These are phyloP conservation scores for Staphylotrichum longicolle DNA, from an alignment of 495 filamentous ascomycete genomes.

Conservation along the genomic window DNA sequence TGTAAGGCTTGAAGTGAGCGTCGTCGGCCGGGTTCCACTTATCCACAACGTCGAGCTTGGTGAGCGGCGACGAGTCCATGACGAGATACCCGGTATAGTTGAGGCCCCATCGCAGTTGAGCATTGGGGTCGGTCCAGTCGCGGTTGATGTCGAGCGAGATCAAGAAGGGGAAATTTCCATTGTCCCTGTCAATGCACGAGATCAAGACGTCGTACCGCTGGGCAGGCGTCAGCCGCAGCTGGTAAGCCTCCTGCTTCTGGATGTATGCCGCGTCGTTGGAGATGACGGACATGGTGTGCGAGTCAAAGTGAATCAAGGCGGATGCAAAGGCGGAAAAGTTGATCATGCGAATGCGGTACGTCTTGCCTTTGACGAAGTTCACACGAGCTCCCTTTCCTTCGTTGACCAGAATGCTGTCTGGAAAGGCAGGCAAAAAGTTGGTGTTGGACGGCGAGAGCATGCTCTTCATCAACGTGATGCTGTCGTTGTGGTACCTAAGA, in stretches of 20 bases:
- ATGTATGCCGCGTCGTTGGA: constrained; percentile 50
- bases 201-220: constrained; percentile 66
- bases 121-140: constrained; percentile 39
- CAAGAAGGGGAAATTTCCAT: constrained; percentile 60
- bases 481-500: constrained; percentile 58
- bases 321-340: constrained; percentile 65
- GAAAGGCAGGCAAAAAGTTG: constrained; percentile 55
- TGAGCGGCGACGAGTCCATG: constrained; percentile 56
- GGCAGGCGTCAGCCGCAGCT: constrained; percentile 54
- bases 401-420: constrained; percentile 63
- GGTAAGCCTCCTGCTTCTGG: constrained; percentile 33
- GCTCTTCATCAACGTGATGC: constrained; percentile 49
- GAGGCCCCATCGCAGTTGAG: constrained; percentile 31
- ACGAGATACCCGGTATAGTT: constrained; percentile 62
- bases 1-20: constrained; percentile 55
- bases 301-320: constrained; percentile 61
- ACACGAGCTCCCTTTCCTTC: constrained; percentile 59
- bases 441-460: constrained; percentile 57
- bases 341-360: constrained; percentile 72
- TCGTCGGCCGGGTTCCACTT: constrained; percentile 64
- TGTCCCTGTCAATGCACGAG: constrained; percentile 29
- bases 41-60: constrained; percentile 47
- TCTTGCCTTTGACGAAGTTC: constrained; percentile 64
- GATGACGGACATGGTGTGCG: constrained; percentile 61
- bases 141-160: constrained; percentile 47